These are phyloP conservation scores for Aurantiochytrium sp. DNA, from an alignment of 108 stramenopile species.

Conservation along the genomic window DNA sequence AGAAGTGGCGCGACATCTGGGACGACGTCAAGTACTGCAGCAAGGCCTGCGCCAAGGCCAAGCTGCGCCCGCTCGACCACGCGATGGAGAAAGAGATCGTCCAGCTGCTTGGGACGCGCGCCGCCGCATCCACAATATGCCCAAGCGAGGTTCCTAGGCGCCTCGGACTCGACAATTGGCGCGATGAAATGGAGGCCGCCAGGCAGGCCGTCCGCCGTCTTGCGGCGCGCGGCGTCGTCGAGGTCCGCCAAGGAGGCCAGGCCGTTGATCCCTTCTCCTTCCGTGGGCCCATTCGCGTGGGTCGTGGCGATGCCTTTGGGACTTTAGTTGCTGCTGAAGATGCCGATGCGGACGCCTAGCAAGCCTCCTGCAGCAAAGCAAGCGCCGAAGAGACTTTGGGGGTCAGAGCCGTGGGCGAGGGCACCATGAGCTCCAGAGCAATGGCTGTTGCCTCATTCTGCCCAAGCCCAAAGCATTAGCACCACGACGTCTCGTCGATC, in stretches of 20 bases:
- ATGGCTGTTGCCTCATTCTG: no score
- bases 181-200: neutral
- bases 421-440: no score
- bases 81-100: neutral
- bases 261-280: neutral
- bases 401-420: no score
- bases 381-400: no score
- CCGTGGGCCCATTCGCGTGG: neutral
- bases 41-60: neutral
- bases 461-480: no score
- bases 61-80: neutral
- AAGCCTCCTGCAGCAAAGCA: no score
- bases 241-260: neutral
- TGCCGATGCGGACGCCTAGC: no score
- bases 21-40: neutral
- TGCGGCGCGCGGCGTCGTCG: neutral
- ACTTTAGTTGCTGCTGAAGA: neutral
- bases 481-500: no score
- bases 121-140: neutral
- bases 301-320: neutral
- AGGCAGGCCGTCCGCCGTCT: neutral
- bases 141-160: neutral
- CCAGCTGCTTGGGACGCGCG: neutral
- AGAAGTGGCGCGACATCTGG: neutral
- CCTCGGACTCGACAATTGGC: neutral